Percentiles rank a stretch among this genome's conserved stretches.
phyloP scores from a whole-genome alignment of 148 eudicot species.

The Chenopodium quinoa region DNA sequence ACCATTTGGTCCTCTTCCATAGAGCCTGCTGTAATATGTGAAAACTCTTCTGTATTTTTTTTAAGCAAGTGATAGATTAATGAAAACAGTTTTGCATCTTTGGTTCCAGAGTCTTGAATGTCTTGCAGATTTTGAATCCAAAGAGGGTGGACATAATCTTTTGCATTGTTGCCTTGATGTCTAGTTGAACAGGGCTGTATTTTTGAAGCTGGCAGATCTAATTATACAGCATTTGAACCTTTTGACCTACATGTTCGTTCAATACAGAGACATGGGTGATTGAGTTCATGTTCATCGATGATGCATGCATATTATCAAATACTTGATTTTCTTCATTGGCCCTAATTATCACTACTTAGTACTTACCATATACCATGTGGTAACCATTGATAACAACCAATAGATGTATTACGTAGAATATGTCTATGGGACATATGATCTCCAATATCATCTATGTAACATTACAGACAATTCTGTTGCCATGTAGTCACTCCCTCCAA shows the following conservation, averaged over 20 bases:
- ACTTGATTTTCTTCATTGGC: not conserved
- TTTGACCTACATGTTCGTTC: not conserved
- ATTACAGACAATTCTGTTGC: too few relatives aligned
- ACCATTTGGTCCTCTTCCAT: not conserved
- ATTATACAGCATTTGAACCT: not conserved
- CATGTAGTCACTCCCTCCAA: too few relatives aligned
- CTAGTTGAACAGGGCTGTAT: not conserved
- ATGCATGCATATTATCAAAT: too few relatives aligned
- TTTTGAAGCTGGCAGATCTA: not conserved
- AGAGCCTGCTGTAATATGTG: conserved; percentile 10
- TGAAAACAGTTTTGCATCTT: not conserved
- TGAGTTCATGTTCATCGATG: too few relatives aligned
- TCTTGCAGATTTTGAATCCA: not conserved
- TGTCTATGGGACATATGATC: not conserved
- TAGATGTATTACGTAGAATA: not conserved
- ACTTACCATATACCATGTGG: too few relatives aligned
- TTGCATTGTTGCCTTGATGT: not conserved
- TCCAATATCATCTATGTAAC: not conserved
- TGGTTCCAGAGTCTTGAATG: not conserved
- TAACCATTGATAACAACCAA: not conserved
- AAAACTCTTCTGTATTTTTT: not conserved
- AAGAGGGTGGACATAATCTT: too few relatives aligned
- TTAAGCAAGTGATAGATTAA: not conserved
- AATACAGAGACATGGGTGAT: not conserved
- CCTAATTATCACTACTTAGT: not conserved